These are phyloP conservation scores for Gnomoniopsis smithogilvyi DNA, from an alignment of 2,329 filamentous ascomycete genomes.

Conservation along the genomic window DNA sequence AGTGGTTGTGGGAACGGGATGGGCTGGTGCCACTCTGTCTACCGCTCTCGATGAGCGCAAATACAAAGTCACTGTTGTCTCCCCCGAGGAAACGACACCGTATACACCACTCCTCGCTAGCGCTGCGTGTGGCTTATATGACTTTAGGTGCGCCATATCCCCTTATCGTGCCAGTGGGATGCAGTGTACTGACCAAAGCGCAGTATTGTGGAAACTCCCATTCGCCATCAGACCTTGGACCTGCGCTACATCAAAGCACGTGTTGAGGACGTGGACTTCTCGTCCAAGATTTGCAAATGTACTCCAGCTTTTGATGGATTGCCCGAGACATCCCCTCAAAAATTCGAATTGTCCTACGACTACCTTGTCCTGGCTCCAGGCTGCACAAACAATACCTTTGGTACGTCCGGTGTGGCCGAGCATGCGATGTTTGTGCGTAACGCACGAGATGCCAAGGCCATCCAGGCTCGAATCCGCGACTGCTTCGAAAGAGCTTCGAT, in stretches of 20 bases:
- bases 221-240: constrained; percentile 8
- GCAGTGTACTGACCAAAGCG: neutral
- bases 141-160: constrained; percentile 3
- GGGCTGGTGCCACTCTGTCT: constrained; percentile 13
- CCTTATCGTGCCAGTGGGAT: neutral
- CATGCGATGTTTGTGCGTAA: constrained; percentile 15
- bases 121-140: constrained; percentile 12
- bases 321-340: neutral
- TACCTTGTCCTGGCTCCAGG: constrained; percentile 12
- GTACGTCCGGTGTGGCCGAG: constrained; percentile 6
- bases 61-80: constrained; percentile 13
- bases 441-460: constrained; percentile 12
- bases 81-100: constrained; percentile 12
- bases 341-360: constrained; percentile 9
- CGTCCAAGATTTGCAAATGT: constrained; percentile 9
- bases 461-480: constrained; percentile 9
- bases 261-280: constrained; percentile 11
- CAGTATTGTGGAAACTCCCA: constrained; percentile 10
- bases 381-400: constrained; percentile 15
- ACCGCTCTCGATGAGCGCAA: constrained; percentile 9
- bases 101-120: constrained; percentile 13
- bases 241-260: constrained; percentile 12
- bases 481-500: constrained; percentile 15
- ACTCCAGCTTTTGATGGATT: constrained; percentile 3
- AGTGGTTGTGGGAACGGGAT: constrained; percentile 10